A percentile compares a stretch with the other conserved stretches of the same genome.
Evolutionary conservation across 331 rosid genomes (phyloP).

Genomic region (Acacia concinna): DNA sequence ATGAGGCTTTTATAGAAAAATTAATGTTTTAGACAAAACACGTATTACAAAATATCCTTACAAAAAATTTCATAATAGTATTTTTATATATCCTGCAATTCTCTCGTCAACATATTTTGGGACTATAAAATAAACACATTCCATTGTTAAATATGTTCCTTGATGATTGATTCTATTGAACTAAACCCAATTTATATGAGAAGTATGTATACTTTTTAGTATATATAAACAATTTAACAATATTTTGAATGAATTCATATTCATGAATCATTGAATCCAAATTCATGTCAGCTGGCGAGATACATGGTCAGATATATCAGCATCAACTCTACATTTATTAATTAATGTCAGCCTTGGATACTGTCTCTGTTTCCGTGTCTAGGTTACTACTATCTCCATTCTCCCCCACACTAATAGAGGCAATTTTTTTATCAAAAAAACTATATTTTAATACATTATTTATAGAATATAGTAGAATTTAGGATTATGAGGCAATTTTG

Average conservation of each 20-base stretch:
- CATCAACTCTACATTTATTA: not conserved
- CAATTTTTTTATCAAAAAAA: too few relatives aligned
- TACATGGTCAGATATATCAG: not conserved
- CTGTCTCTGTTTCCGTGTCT: not conserved
- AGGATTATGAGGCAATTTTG: too few relatives aligned
- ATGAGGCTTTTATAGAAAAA: too few relatives aligned
- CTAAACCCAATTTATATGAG: not conserved
- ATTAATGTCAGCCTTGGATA: not conserved
- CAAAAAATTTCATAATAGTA: too few relatives aligned
- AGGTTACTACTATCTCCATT: not conserved
- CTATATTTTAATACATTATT: too few relatives aligned
- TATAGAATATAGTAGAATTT: too few relatives aligned
- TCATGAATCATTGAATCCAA: not conserved
- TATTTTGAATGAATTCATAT: not conserved
- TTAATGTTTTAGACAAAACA: too few relatives aligned
- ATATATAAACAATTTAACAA: not conserved
- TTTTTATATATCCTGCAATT: too few relatives aligned
- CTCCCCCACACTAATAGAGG: not conserved
- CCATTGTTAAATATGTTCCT: not conserved
- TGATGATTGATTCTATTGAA: not conserved
- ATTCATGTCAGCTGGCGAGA: not conserved
- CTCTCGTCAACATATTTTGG: too few relatives aligned
- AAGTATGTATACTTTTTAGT: not conserved
- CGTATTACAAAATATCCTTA: too few relatives aligned
- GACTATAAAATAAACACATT: not conserved